A percentile compares a stretch with the other conserved stretches of the same genome.
These are phyloP conservation scores for Maudiozyma humilis DNA, from an alignment of 1,139 yeast genomes.

Conservation along the genomic window DNA sequence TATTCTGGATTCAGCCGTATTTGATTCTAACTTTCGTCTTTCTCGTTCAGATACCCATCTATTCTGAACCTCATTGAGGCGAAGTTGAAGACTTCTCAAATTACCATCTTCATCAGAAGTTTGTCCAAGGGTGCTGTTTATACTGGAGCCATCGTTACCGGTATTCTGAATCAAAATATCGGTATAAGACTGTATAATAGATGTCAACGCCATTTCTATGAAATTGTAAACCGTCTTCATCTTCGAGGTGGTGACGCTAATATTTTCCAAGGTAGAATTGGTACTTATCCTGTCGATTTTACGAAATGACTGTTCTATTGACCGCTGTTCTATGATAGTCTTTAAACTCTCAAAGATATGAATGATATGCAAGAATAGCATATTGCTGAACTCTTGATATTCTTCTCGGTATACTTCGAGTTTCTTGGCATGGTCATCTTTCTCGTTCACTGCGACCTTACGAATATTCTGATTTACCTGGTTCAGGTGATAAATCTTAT, in stretches of 20 bases:
- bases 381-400: conserved; percentile 19
- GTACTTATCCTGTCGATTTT: conserved; percentile 41
- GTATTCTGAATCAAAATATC: conserved; percentile 24
- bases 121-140: not conserved
- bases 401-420: conserved; percentile 12
- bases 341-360: conserved; percentile 41
- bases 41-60: conserved; percentile 69
- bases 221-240: conserved; percentile 50
- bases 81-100: conserved; percentile 32
- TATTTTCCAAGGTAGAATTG: conserved; percentile 24
- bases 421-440: conserved; percentile 3
- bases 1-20: conserved; percentile 46
- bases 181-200: conserved; percentile 50
- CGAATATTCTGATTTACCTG: conserved; percentile 2
- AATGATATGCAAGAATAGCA: conserved; percentile 35
- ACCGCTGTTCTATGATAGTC: conserved; percentile 49
- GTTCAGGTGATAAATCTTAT: not conserved
- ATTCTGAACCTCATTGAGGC: conserved; percentile 54
- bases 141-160: conserved; percentile 7
- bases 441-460: conserved; percentile 1
- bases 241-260: conserved; percentile 37
- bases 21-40: conserved; percentile 51
- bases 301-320: conserved; percentile 48
- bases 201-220: conserved; percentile 50
- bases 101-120: not conserved